Percentiles rank a stretch among this genome's conserved stretches.
These are phyloP conservation scores for Parafenestella ontariensis DNA, from an alignment of 2,329 filamentous ascomycete genomes.

Conservation along the genomic window DNA sequence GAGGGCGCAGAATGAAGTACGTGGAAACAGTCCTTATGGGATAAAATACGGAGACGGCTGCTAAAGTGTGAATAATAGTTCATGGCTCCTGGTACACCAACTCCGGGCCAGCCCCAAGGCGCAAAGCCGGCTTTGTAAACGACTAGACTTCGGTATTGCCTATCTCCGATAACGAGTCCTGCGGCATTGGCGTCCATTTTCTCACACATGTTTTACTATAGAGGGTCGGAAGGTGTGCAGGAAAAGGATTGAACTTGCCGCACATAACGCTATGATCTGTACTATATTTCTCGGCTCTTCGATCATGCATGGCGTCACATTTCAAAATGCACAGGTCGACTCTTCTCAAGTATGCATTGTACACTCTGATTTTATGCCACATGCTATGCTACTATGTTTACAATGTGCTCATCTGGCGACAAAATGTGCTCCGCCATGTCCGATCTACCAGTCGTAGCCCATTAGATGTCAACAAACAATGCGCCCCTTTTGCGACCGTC, in stretches of 20 bases:
- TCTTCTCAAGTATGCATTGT: constrained; percentile 2
- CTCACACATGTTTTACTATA: constrained; percentile 34
- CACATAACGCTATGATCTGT: constrained; percentile 26
- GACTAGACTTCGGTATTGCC: not conserved
- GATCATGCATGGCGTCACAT: constrained; percentile 30
- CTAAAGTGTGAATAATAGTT: constrained; percentile 31
- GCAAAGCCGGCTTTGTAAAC: constrained; percentile 47
- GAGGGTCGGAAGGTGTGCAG: constrained; percentile 8
- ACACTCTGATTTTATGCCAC: constrained; percentile 20
- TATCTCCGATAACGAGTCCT: constrained; percentile 1
- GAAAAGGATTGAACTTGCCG: constrained; percentile 18
- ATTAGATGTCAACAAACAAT: constrained; percentile 27
- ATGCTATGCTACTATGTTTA: constrained; percentile 45
- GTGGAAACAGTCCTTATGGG: not conserved
- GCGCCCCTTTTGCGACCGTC: constrained; percentile 32
- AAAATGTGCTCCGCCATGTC: constrained; percentile 17
- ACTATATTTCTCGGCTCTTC: constrained; percentile 40
- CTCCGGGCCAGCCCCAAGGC: constrained; percentile 30
- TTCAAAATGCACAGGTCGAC: not conserved
- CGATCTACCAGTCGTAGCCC: constrained; percentile 28
- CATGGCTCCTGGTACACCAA: constrained; percentile 40
- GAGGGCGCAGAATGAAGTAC: constrained; percentile 76
- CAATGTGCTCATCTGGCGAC: constrained; percentile 27
- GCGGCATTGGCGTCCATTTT: constrained; percentile 11
- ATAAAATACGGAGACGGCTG: not conserved